Base-by-base conservation (phyloP, 2,329 filamentous ascomycete species). In the Dothideomycetes sp. region DNA sequence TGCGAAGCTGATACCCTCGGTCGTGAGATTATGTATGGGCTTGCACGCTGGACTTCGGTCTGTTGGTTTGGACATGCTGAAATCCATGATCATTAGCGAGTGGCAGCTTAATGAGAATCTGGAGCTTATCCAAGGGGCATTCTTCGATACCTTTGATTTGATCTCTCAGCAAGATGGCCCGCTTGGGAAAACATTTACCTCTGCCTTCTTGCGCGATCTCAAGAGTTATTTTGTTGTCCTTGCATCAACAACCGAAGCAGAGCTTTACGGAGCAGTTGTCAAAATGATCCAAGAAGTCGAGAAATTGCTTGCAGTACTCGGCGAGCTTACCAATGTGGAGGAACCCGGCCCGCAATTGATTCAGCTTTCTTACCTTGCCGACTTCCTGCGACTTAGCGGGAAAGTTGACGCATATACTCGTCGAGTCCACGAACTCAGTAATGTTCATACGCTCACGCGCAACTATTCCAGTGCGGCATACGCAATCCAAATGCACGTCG, bases 81-180 rank as follows among this genome's bases (percentile, higher is more conserved):
- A 94, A 58, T 94, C 87, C 3, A 98, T 98, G 91, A 94, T 98
- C 52, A 80, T 96, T 49, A 94, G 88, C 62, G 91, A 98, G 61
- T 98, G 91, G 91, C 88, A 87, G 12, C 63, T 98, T 47, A 95
- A 87, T 56, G 84, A 94, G 56, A 89, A 96, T 56, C 65, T 98
- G 35, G 82, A 82, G 2, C 79, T 91, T 35, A 84, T 98, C 37
- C 88, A 96, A 60, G 91, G 87, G 2, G 91, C 95, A 60, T 88
- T 96, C 68, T 94, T 98, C 51, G 89, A 95, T 53, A 93, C 84
- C 48, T 65, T 98, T 39, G 91, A 98, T 56, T 70, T 74, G 17
- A 76, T 94, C 38, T 95, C 95, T 70, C 94, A 95, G 62, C 37
- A 52, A 44, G 31, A 52, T 12, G 22, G 27, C 17, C 14, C 36